These are phyloP conservation scores for Colletotrichum scovillei DNA, from an alignment of 2,329 filamentous ascomycete genomes.

Conservation along the genomic window DNA sequence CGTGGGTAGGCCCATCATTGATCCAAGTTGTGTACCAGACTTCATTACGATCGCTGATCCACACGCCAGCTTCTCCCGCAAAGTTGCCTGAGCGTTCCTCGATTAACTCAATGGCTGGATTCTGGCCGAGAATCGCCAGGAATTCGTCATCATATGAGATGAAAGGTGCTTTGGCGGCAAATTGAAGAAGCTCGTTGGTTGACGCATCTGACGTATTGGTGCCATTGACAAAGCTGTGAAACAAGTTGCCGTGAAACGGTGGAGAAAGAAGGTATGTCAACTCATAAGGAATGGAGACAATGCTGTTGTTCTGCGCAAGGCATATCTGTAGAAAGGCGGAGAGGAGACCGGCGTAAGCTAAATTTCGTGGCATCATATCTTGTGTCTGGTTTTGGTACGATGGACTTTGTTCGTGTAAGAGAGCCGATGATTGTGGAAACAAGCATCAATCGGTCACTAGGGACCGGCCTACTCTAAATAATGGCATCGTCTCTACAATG, in stretches of 20 bases:
- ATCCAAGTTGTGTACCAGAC: neutral
- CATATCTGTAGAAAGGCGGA: neutral
- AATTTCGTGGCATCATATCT: neutral
- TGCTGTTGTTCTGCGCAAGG: neutral
- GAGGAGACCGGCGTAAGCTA: neutral
- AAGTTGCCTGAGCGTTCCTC: neutral
- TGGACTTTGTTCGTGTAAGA: neutral
- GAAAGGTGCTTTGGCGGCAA: neutral
- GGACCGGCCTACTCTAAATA: neutral
- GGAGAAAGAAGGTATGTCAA: neutral
- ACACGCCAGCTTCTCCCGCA: neutral
- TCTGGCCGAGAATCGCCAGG: neutral
- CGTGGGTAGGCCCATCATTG: neutral
- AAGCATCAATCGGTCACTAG: neutral
- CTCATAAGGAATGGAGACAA: neutral
- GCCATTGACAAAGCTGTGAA: neutral
- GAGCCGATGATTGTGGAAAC: neutral
- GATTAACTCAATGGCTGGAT: neutral
- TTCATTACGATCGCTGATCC: neutral
- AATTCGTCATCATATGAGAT: neutral
- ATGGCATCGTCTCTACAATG: neutral
- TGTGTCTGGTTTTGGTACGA: neutral
- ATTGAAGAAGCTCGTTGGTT: neutral
- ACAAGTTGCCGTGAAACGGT: neutral
- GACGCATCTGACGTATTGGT: neutral